phyloP scores from a whole-genome alignment of 2,329 filamentous ascomycete species.

The Teratosphaeria epicoccoides region DNA sequence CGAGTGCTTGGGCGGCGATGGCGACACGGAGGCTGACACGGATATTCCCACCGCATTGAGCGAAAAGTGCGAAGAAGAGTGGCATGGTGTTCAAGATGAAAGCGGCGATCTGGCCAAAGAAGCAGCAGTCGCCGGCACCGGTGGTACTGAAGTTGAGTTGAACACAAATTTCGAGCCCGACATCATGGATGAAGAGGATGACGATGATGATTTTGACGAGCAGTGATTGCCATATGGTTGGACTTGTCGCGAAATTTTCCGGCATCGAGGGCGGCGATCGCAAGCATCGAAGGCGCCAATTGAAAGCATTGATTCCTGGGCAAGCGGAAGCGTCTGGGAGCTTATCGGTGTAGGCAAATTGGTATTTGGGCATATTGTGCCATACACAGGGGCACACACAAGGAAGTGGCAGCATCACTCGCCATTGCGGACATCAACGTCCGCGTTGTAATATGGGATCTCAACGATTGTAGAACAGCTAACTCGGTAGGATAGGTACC shows the following conservation, averaged over 20 bases:
- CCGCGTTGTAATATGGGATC: constrained; percentile 16
- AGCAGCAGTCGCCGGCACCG: background rate
- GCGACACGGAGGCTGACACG: constrained; percentile 22
- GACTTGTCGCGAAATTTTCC: no score
- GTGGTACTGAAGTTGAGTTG: background rate
- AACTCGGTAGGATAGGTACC: constrained; percentile 7
- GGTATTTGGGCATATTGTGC: background rate
- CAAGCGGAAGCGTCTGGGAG: constrained; percentile 4
- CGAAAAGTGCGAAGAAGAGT: constrained; percentile 22
- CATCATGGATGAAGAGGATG: background rate
- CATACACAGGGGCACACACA: constrained; percentile 2
- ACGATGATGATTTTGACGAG: background rate
- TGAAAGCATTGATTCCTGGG: background rate
- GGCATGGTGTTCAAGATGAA: constrained; percentile 28
- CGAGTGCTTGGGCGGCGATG: constrained; percentile 25
- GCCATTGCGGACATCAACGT: constrained; percentile 3
- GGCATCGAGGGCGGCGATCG: no score
- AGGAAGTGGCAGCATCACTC: constrained; percentile 6
- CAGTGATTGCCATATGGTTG: background rate
- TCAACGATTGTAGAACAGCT: constrained; percentile 12
- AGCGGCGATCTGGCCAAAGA: background rate
- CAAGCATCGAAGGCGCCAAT: background rate
- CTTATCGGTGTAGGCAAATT: constrained; percentile 1
- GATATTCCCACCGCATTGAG: constrained; percentile 10
- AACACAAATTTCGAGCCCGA: background rate